Evolutionary conservation across 768 basidiomycete genomes (phyloP), one percentile per base, ranked within the genome.

Genomic region (Leccinum imitatum): DNA sequence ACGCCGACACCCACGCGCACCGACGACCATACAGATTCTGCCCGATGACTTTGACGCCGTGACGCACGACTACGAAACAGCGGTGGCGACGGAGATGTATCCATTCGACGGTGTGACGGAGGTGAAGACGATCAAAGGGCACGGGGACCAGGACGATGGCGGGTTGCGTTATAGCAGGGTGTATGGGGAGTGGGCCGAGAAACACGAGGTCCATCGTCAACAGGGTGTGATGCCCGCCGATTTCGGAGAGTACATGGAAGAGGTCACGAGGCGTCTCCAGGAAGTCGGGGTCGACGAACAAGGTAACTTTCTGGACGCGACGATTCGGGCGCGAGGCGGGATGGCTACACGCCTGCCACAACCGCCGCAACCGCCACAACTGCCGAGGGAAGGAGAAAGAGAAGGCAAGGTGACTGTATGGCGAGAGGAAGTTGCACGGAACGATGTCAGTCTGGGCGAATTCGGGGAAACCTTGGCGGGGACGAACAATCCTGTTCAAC

Each of bases 391-490:
- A 58, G 58, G 54, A 11, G 67, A 44, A 19, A 61, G 54, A 15
- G 69, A 59, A 23, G 63, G 63, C 6, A 83, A 81, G 51, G 80
- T 87, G 56, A 79, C 76, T 23, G 78, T 77, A 9, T 87, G 85
- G 85, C 73, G 84, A 35, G 81, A 85, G 65, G 79, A 82, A 48
- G 81, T 83, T 0, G 79, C 80, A 4, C 70, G 75, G 55, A 77
- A 79, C 55, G 73, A 67, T 33, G 52, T 56, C 23, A 57, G n/a
- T 46, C 39, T 33, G 48, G 60, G 63, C 41, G 73, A 73, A 25
- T 65, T 66, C 30, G 72, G 71, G 46, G 69, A 55, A 30, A 57
- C 65, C 21, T 23, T 51, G 8, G 33, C 51, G 50, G 61, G 19
- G 46, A 65, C 53, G 25, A 69, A 61, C 37, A 63, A 62, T 25